These are phyloP conservation scores for Trichophyton schoenleinii DNA, from an alignment of 2,329 filamentous ascomycete species.

Conservation along the genomic window DNA sequence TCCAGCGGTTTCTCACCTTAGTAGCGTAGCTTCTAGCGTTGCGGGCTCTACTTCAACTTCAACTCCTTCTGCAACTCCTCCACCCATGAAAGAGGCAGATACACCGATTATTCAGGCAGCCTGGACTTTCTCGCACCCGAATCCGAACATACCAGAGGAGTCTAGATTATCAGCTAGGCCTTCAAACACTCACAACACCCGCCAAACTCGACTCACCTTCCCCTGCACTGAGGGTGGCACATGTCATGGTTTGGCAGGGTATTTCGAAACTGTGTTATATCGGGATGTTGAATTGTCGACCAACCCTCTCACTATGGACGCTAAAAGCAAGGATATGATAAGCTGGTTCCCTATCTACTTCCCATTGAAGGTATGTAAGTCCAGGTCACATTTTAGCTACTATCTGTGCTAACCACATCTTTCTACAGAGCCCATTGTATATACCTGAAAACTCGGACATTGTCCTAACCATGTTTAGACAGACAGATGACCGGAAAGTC, in stretches of 20 bases:
- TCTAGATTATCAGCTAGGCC: constrained; percentile 35
- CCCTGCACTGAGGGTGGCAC: constrained; percentile 66
- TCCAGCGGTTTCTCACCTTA: constrained; percentile 9
- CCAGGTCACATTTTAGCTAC: not conserved
- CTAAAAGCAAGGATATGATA: constrained; percentile 95
- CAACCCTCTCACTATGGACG: constrained; percentile 79
- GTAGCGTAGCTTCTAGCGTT: constrained; percentile 9
- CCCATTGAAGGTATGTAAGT: constrained; percentile 62
- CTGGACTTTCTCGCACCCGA: constrained; percentile 35
- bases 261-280: constrained; percentile 95
- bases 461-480: constrained; percentile 87
- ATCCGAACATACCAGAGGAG: constrained; percentile 26
- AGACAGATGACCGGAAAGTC: constrained; percentile 87
- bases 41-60: constrained; percentile 2
- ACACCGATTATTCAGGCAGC: constrained; percentile 31
- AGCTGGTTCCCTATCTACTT: constrained; percentile 99
- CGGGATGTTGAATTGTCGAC: constrained; percentile 76
- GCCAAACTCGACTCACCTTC: constrained; percentile 68
- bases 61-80: constrained; percentile 17
- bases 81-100: constrained; percentile 22
- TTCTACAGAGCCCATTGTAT: constrained; percentile 62
- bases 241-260: constrained; percentile 81
- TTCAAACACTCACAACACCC: constrained; percentile 79
- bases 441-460: constrained; percentile 75
- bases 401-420: not conserved